Evolutionary conservation across 1,284 basidiomycete genomes (phyloP).

Genomic region (Ustilago hordei): DNA sequence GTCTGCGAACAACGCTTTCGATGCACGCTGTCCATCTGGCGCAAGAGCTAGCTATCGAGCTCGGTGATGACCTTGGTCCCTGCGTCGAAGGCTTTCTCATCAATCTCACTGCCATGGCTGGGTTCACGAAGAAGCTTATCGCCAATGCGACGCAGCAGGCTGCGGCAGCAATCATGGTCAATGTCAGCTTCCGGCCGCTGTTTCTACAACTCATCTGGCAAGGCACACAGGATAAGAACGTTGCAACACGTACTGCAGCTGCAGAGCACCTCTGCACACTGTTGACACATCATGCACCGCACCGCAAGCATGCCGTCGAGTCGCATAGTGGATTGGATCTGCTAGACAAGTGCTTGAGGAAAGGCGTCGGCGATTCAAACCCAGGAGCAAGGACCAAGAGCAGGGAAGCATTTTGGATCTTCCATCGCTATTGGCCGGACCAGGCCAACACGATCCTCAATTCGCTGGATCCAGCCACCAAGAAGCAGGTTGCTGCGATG

Average conservation of each 20-base stretch:
- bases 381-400: constrained; percentile 81
- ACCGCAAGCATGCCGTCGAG: constrained; percentile 66
- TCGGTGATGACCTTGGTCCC: constrained; percentile 75
- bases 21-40: constrained; percentile 84
- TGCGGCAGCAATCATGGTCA: constrained; percentile 77
- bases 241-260: constrained; percentile 80
- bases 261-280: constrained; percentile 67
- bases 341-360: constrained; percentile 78
- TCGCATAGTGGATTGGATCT: constrained; percentile 73
- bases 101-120: constrained; percentile 85
- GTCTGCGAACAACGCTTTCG: constrained; percentile 90
- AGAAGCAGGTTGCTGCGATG: constrained; percentile 85
- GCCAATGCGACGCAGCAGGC: constrained; percentile 86
- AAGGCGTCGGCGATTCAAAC: constrained; percentile 82
- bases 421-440: constrained; percentile 81
- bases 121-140: constrained; percentile 93
- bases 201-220: constrained; percentile 81
- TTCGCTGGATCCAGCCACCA: constrained; percentile 77
- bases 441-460: constrained; percentile 77
- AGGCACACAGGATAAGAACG: constrained; percentile 84
- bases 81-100: constrained; percentile 75
- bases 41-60: constrained; percentile 76
- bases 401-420: constrained; percentile 83
- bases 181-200: constrained; percentile 78
- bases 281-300: constrained; percentile 64